A percentile compares a stretch with the other conserved stretches of the same genome.
These are phyloP conservation scores for Irpex sp. DNA, from an alignment of 1,284 basidiomycete genomes.

Conservation along the genomic window DNA sequence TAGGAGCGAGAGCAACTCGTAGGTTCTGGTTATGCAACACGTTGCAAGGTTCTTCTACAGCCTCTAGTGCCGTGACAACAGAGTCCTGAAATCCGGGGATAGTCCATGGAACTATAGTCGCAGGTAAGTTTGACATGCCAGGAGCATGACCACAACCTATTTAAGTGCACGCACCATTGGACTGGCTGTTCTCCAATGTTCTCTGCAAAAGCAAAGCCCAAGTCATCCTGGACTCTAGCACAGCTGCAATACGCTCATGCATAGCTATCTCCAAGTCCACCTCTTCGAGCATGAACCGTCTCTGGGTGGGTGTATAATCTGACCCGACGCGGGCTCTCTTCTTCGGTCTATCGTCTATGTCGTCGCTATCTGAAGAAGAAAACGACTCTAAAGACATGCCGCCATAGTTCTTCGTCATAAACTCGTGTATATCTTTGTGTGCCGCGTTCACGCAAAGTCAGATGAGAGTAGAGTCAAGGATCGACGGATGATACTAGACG, in stretches of 20 bases:
- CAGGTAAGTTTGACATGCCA: neutral
- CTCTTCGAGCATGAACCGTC: constrained; percentile 40
- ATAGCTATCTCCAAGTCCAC: constrained; percentile 64
- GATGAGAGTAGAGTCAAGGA: neutral
- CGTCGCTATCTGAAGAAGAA: neutral
- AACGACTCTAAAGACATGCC: neutral
- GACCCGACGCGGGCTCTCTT: neutral
- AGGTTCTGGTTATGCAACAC: constrained; percentile 45
- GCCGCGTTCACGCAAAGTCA: neutral
- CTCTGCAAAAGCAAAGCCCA: constrained; percentile 63
- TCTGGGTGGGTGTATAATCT: neutral
- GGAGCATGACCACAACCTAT: neutral
- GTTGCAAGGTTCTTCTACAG: constrained; percentile 49
- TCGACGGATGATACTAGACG: neutral
- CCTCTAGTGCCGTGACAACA: constrained; percentile 53
- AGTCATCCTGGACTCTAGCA: constrained; percentile 57
- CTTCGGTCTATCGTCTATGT: constrained; percentile 1
- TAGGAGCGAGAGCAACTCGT: constrained; percentile 17
- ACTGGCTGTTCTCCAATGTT: constrained; percentile 34
- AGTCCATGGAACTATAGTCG: neutral
- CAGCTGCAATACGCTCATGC: constrained; percentile 49
- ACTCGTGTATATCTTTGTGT: neutral
- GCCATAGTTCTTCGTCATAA: neutral
- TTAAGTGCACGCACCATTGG: constrained; percentile 10
- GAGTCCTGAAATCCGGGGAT: constrained; percentile 40